phyloP scores from a whole-genome alignment of 2,329 filamentous ascomycete species.

The Trichoderma aggressivum region DNA sequence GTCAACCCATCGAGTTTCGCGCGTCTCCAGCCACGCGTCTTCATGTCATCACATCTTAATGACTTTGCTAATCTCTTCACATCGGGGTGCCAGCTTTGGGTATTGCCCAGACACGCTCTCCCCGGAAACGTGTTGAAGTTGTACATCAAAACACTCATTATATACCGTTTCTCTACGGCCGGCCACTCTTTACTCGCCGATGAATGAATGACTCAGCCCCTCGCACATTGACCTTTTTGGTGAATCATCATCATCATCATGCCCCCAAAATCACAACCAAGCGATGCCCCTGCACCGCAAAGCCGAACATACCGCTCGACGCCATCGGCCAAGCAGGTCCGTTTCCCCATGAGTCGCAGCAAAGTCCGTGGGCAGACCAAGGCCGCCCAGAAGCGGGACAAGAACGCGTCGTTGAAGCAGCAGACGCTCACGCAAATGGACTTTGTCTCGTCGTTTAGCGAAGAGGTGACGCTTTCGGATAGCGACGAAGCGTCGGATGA shows the following conservation, averaged over 20 bases:
- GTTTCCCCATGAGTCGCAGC: constrained; percentile 37
- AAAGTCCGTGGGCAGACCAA: constrained; percentile 29
- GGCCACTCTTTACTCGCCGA: background rate
- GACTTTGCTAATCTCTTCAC: background rate
- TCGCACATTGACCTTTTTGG: background rate
- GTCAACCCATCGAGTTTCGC: background rate
- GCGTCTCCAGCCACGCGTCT: background rate
- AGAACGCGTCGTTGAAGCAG: constrained; percentile 26
- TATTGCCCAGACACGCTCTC: background rate
- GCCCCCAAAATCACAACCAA: constrained; percentile 39
- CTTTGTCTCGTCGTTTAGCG: constrained; percentile 37
- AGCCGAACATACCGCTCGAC: constrained; percentile 39
- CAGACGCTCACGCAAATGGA: constrained; percentile 44
- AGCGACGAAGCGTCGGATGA: constrained; percentile 30
- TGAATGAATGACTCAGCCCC: background rate
- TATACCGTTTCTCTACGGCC: background rate
- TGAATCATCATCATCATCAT: constrained; percentile 24
- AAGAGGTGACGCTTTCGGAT: constrained; percentile 27
- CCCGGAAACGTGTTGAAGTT: background rate
- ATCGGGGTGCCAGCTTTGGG: background rate
- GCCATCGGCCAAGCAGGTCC: constrained; percentile 37
- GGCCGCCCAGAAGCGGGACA: background rate
- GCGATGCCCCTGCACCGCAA: constrained; percentile 34
- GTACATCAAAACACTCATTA: background rate
- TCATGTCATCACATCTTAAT: background rate